These are phyloP conservation scores for Trichoderma brevicompactum DNA, from an alignment of 2,329 filamentous ascomycete species.

Conservation along the genomic window DNA sequence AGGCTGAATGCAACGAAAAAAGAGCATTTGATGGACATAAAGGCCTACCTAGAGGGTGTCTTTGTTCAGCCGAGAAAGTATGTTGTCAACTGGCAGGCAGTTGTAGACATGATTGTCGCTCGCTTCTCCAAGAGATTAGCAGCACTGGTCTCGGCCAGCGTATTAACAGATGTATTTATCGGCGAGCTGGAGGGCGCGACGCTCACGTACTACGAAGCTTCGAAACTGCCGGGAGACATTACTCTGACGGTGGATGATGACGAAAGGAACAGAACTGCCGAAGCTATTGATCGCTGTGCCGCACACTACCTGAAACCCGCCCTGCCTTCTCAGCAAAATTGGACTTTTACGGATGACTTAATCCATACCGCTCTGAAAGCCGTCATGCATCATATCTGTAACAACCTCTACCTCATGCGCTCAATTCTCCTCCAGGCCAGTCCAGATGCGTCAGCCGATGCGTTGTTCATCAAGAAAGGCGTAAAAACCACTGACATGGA, in stretches of 20 bases:
- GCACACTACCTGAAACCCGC: slow-evolving; percentile 15
- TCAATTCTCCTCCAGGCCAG: slow-evolving; percentile 32
- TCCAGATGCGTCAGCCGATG: slow-evolving; percentile 5
- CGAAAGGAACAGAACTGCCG: slow-evolving; percentile 44
- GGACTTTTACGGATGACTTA: slow-evolving; percentile 27
- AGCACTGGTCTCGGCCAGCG: slow-evolving; percentile 41
- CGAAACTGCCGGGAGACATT: slow-evolving; percentile 34
- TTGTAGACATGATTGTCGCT: slow-evolving; percentile 67
- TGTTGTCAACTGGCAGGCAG: slow-evolving; percentile 65
- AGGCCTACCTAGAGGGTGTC: slow-evolving; percentile 50
- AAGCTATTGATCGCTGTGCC: slow-evolving; percentile 49
- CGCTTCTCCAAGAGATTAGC: slow-evolving; percentile 63
- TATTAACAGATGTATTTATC: slow-evolving; percentile 40
- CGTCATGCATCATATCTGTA: slow-evolving; percentile 28
- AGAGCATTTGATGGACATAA: slow-evolving; percentile 43
- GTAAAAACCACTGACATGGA: slow-evolving; percentile 25
- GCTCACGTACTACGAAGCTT: slow-evolving; percentile 44
- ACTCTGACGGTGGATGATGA: slow-evolving; percentile 33
- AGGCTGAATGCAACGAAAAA: slow-evolving; percentile 39
- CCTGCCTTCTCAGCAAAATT: background rate
- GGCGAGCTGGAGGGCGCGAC: slow-evolving; percentile 47
- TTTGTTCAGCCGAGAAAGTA: slow-evolving; percentile 41
- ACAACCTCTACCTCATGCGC: slow-evolving; percentile 31
- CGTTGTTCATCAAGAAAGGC: slow-evolving; percentile 27
- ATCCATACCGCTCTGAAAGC: slow-evolving; percentile 25